These are phyloP conservation scores for Nakazawaea molendinolei DNA, from an alignment of 805 yeast genomes.

Conservation along the genomic window DNA sequence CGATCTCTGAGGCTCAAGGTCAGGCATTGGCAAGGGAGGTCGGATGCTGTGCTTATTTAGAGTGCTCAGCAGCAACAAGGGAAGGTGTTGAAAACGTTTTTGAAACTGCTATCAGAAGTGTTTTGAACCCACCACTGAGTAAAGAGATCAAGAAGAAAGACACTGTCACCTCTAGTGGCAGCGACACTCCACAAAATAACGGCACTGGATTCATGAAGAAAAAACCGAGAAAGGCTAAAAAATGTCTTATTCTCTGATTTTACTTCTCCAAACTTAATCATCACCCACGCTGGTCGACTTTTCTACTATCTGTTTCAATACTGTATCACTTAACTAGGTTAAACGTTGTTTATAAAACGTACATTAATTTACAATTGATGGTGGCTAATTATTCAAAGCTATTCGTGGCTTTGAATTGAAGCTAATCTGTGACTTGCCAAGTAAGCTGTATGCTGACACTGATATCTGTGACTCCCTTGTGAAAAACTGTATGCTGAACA, in stretches of 20 bases:
- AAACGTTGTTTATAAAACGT: too few species aligned
- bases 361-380: too few species aligned
- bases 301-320: background rate
- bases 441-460: too few species aligned
- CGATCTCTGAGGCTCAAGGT: conserved; percentile 60
- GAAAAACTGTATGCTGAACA: background rate
- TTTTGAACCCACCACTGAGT: conserved; percentile 41
- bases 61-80: conserved; percentile 89
- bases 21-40: conserved; percentile 58
- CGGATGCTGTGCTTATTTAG: conserved; percentile 69
- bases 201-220: conserved; percentile 5
- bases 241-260: conserved; percentile 37
- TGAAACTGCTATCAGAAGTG: conserved; percentile 73
- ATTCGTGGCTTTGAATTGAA: too few species aligned
- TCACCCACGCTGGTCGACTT: background rate
- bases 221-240: conserved; percentile 37
- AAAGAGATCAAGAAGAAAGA: background rate
- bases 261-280: background rate
- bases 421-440: too few species aligned
- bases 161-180: background rate
- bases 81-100: conserved; percentile 80
- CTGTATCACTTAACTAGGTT: too few species aligned
- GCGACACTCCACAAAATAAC: background rate
- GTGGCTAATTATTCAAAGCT: too few species aligned
- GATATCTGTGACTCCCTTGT: too few species aligned